phyloP scores from a whole-genome alignment of 164 flowering plant genomes.

The Taxillus chinensis region DNA sequence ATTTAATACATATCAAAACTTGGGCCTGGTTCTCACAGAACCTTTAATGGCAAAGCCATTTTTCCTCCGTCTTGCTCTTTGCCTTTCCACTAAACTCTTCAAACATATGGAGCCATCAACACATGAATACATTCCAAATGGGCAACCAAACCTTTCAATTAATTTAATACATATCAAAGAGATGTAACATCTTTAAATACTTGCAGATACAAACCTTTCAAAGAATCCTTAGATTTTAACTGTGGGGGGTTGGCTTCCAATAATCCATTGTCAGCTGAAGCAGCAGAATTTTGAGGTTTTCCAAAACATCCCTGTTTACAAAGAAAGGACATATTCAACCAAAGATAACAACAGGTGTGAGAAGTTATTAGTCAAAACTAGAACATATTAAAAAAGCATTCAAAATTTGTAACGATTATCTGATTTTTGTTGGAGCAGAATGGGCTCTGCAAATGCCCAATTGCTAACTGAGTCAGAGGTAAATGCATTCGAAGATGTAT shows the following conservation, averaged over 20 bases:
- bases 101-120: neutral
- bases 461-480: too few species aligned
- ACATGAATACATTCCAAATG: neutral
- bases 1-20: too few species aligned
- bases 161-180: neutral
- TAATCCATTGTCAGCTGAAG: conserved; percentile 36
- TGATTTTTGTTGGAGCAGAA: too few species aligned
- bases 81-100: neutral
- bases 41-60: neutral
- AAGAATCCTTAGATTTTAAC: conserved; percentile 32
- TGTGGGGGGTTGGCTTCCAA: conserved; percentile 34
- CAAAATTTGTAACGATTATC: too few species aligned
- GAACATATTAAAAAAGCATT: too few species aligned
- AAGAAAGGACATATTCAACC: neutral
- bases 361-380: neutral
- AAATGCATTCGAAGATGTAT: too few species aligned
- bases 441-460: too few species aligned
- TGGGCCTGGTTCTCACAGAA: neutral
- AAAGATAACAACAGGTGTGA: neutral
- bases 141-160: neutral
- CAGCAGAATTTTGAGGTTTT: conserved; percentile 37
- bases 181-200: neutral
- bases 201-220: conserved; percentile 36
- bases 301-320: conserved; percentile 38
- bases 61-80: neutral